Evolutionary conservation across 139 green algal genomes (phyloP), one percentile per base, ranked within the genome.

Genomic region (Haematococcus sp.): DNA sequence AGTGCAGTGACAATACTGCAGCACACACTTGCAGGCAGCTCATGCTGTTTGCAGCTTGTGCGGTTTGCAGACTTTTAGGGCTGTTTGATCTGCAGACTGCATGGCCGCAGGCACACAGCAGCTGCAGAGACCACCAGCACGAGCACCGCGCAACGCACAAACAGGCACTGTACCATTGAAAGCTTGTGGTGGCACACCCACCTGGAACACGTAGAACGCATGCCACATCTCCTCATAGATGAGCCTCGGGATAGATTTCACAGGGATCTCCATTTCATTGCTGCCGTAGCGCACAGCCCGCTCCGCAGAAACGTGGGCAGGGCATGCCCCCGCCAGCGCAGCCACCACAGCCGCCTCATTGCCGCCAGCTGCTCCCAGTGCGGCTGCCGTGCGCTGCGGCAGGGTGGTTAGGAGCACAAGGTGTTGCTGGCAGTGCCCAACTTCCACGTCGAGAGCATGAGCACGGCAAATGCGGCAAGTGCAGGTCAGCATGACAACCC

Each of bases 141-240:
- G n/a, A n/a, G n/a, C n/a, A n/a, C n/a, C n/a, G n/a, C n/a, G n/a
- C n/a, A n/a, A n/a, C n/a, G n/a, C n/a, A n/a, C n/a, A n/a, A n/a
- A n/a, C n/a, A n/a, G n/a, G n/a, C n/a, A n/a, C n/a, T n/a, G n/a
- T n/a, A n/a, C n/a, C n/a, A n/a, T n/a, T n/a, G n/a, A 49, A 49
- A 49, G 40, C 7, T 7, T 49, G 40, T n/a, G 54, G 15, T 61
- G 9, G n/a, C 54, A 61, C n/a, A 27, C n/a, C 9, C 54, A 32
- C 54, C 51, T 75, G 71, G 40, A 70, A 77, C 2, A 70, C 35
- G 43, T 77, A 70, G 60, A 72, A 73, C 43, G 72, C 60, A 33
- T 79, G 64, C 84, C 84, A 89, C 84, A 89, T 89, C 68, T 86
- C 84, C 11, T 83, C 68, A 51, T 72, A 82, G 25, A 89, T 49